phyloP scores from a whole-genome alignment of 306 rosid genomes.

The Prinsepia uniflora region DNA sequence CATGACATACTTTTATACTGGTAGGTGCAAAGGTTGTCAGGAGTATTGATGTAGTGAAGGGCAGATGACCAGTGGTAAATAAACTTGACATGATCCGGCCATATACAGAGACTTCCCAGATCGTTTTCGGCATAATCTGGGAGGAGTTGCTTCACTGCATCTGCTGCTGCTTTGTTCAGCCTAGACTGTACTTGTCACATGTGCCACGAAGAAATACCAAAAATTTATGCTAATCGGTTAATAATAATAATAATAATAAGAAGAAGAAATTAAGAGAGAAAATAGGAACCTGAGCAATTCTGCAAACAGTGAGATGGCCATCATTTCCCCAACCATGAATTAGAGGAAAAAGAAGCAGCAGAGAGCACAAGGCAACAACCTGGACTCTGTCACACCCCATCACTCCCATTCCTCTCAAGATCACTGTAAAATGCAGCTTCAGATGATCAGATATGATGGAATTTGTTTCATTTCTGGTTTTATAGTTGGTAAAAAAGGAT shows the following conservation, averaged over 20 bases:
- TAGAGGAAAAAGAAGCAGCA: constrained; percentile 43
- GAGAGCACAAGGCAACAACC: constrained; percentile 5
- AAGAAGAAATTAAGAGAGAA: not conserved
- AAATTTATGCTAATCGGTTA: not conserved
- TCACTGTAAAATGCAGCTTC: not conserved
- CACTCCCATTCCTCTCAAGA: not conserved
- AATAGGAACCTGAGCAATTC: constrained; percentile 61
- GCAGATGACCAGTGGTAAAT: constrained; percentile 67
- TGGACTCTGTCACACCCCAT: constrained; percentile 17
- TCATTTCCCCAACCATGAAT: constrained; percentile 65
- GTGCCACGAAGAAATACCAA: not conserved
- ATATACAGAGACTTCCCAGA: constrained; percentile 53
- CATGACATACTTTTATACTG: constrained; percentile 39
- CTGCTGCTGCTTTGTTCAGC: constrained; percentile 45
- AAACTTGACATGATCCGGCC: constrained; percentile 66
- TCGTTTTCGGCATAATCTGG: constrained; percentile 52
- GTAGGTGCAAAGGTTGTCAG: constrained; percentile 55
- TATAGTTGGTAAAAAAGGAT: not conserved
- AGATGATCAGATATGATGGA: not conserved
- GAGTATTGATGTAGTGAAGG: constrained; percentile 74
- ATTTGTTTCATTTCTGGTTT: constrained; percentile 3
- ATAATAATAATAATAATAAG: no score
- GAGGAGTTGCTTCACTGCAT: constrained; percentile 58
- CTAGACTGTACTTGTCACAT: constrained; percentile 35
- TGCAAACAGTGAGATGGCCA: constrained; percentile 62